Conservation (phyloP, 371 early-diverging fungal genomes). For the Rhizomucor pusillus region DNA sequence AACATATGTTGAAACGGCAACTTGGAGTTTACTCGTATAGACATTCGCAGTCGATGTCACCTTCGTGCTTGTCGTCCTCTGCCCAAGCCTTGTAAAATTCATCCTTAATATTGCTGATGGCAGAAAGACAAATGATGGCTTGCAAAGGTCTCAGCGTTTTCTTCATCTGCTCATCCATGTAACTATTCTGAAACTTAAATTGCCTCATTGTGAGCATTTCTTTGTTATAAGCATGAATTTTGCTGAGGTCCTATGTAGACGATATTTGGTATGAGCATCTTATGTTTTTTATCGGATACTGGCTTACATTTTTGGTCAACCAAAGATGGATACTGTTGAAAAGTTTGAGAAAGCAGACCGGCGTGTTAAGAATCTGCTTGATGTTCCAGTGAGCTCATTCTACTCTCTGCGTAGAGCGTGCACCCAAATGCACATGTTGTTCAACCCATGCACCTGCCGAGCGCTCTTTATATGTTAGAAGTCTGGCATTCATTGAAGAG, state of each 20-base stretch:
- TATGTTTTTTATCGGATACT: neutral
- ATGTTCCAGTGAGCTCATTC: slow-evolving; percentile 5
- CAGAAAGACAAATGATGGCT: neutral
- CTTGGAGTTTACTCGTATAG: too few relatives aligned
- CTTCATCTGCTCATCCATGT: neutral
- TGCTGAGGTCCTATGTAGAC: neutral
- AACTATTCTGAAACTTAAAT: neutral
- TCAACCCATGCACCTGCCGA: slow-evolving; percentile 7
- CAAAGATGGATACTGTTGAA: neutral
- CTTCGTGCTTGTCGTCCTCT: too few relatives aligned
- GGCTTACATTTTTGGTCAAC: slow-evolving; percentile 1
- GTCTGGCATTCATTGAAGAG: too few relatives aligned
- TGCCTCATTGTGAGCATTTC: neutral
- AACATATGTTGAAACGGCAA: too few relatives aligned
- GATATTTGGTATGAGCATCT: neutral
- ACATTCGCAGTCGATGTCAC: too few relatives aligned
- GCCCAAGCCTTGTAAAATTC: slow-evolving; percentile 1
- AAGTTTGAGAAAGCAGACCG: neutral
- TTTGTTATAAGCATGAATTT: neutral
- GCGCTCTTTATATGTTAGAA: slow-evolving; percentile 2
- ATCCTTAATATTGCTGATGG: neutral
- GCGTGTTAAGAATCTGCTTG: neutral
- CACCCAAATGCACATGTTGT: slow-evolving; percentile 8
- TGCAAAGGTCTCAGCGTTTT: neutral
- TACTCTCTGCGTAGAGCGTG: slow-evolving; percentile 7